A percentile compares a stretch with the other conserved stretches of the same genome.
Evolutionary conservation across 2,329 filamentous ascomycete species (phyloP).

Genomic region (Leptoxyphium fumago): DNA sequence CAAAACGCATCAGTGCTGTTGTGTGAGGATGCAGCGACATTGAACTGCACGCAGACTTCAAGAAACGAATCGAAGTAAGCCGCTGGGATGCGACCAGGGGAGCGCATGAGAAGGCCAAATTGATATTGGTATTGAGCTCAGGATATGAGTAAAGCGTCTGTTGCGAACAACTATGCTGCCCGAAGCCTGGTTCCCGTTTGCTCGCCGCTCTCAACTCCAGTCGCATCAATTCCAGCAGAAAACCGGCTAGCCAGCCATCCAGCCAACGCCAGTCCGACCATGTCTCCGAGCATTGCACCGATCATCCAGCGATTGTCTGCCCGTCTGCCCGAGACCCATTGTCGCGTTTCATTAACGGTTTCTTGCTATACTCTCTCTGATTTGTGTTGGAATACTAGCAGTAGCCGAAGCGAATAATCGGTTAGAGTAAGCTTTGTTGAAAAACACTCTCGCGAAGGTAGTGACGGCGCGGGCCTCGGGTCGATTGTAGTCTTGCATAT

Average conservation of each 20-base stretch:
- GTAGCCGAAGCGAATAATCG: neutral
- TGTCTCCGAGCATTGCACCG: neutral
- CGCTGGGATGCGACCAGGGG: neutral
- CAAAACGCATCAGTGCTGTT: neutral
- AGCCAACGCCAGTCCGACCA: neutral
- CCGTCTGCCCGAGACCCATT: neutral
- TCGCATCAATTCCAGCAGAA: neutral
- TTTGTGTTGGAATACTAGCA: too few relatives aligned
- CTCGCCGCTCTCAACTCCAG: neutral
- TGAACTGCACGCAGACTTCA: neutral
- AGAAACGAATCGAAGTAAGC: neutral
- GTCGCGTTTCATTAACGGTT: neutral
- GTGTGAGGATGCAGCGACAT: neutral
- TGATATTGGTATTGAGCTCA: neutral
- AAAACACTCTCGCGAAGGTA: neutral
- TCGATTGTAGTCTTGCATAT: too few relatives aligned
- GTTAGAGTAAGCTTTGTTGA: neutral
- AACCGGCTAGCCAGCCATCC: neutral
- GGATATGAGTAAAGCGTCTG: neutral
- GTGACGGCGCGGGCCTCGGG: too few relatives aligned
- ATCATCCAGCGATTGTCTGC: neutral
- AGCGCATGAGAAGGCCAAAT: neutral
- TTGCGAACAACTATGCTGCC: neutral
- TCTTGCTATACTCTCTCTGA: neutral
- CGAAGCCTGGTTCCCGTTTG: neutral